These are phyloP conservation scores for Kalanchoe fedtschenkoi DNA, from an alignment of 164 flowering plant genomes.

Conservation along the genomic window DNA sequence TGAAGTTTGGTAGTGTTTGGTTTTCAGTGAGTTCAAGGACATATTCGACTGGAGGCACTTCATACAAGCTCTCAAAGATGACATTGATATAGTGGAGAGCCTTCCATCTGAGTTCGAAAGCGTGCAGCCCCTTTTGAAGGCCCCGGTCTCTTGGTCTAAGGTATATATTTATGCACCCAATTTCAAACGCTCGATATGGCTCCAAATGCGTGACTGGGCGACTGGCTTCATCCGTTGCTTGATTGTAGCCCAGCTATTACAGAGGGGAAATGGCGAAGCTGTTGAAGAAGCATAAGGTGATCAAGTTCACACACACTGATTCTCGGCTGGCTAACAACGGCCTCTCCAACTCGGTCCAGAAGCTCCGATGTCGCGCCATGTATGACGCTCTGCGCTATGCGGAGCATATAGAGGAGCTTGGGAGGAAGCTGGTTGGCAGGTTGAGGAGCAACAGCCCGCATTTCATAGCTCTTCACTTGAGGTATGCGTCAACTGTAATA, in stretches of 20 bases:
- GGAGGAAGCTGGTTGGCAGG: constrained; percentile 41
- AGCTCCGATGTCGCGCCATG: constrained; percentile 71
- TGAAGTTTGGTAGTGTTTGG: not conserved
- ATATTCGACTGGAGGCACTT: constrained; percentile 80
- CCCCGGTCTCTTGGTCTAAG: constrained; percentile 96
- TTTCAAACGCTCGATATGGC: not conserved
- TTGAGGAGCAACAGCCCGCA: constrained; percentile 43
- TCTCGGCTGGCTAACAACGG: constrained; percentile 80
- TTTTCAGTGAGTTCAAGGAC: constrained; percentile 59
- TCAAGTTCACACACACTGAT: constrained; percentile 68
- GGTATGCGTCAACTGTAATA: constrained; percentile 25
- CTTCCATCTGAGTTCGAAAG: constrained; percentile 37
- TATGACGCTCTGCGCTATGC: constrained; percentile 62
- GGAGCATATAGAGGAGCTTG: constrained; percentile 60
- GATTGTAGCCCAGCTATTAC: constrained; percentile 70
- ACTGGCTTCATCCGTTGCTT: constrained; percentile 1
- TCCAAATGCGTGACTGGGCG: not conserved
- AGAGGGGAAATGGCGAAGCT: constrained; percentile 42
- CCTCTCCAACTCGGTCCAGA: constrained; percentile 51
- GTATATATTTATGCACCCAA: constrained; percentile 15
- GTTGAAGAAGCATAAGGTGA: constrained; percentile 57
- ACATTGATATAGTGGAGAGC: constrained; percentile 55
- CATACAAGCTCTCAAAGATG: constrained; percentile 55
- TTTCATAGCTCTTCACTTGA: constrained; percentile 76
- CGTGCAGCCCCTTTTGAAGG: constrained; percentile 39